Conservation (phyloP, 345 rosid genomes). For the Syzygium grande region DNA sequence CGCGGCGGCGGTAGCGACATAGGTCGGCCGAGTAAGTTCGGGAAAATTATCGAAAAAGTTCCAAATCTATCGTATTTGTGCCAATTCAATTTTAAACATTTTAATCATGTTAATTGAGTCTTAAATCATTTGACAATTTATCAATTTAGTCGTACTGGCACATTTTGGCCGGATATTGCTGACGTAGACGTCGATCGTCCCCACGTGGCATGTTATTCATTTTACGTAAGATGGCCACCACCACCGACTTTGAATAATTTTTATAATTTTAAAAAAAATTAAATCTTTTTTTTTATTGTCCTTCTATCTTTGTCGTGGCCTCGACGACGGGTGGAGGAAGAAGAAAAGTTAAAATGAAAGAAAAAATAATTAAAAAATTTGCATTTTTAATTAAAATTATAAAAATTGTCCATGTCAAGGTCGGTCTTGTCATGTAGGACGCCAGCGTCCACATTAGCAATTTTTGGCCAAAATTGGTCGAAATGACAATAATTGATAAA, state of each 20-base stretch:
- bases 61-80: fast-evolving
- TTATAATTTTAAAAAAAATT: neutral
- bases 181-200: no score
- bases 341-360: neutral
- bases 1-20: neutral
- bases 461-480: neutral
- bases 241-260: no score
- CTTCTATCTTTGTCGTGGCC: neutral
- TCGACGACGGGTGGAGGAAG: neutral
- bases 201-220: no score
- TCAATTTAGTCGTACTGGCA: fast-evolving
- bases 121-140: fast-evolving
- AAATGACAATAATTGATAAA: no score
- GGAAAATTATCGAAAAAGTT: fast-evolving
- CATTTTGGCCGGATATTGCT: fast-evolving
- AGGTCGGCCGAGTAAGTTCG: neutral
- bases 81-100: fast-evolving
- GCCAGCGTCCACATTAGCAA: fast-evolving
- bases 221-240: no score
- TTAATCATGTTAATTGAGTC: fast-evolving
- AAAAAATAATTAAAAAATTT: no score
- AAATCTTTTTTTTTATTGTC: neutral
- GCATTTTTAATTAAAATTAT: neutral
- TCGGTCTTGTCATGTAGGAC: fast-evolving
- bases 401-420: fast-evolving